phyloP scores from a whole-genome alignment of 148 eudicot genomes.

The Vaccinium darrowii region DNA sequence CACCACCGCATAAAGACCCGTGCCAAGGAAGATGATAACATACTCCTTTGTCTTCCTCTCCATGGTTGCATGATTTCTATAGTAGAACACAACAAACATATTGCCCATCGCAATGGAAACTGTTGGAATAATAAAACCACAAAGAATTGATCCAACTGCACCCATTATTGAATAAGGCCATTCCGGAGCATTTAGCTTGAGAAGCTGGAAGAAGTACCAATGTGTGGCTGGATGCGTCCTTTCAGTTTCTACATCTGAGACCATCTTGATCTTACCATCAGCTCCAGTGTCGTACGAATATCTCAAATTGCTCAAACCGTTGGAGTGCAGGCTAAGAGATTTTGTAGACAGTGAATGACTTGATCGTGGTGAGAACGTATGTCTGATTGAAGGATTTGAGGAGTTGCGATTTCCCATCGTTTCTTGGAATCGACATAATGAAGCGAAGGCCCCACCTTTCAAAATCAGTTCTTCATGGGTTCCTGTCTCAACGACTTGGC shows the following conservation, averaged over 20 bases:
- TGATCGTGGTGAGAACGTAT: constrained; percentile 64
- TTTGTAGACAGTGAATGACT: constrained; percentile 81
- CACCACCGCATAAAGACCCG: constrained; percentile 88
- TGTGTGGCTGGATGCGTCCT: constrained; percentile 74
- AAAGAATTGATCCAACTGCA: constrained; percentile 85
- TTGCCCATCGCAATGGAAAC: constrained; percentile 96
- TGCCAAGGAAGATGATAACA: constrained; percentile 88
- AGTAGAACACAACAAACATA: constrained; percentile 97
- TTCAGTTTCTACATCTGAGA: constrained; percentile 81
- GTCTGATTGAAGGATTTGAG: constrained; percentile 85
- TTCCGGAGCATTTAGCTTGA: constrained; percentile 90
- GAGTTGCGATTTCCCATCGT: constrained; percentile 85
- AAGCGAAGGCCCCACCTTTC: constrained; percentile 83
- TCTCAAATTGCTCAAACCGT: constrained; percentile 81
- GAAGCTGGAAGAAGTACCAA: constrained; percentile 67
- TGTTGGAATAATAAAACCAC: constrained; percentile 92
- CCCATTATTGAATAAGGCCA: constrained; percentile 99
- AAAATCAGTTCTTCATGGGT: constrained; percentile 89
- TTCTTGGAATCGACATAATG: constrained; percentile 86
- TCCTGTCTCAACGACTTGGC: constrained; percentile 89
- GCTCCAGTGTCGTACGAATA: constrained; percentile 84
- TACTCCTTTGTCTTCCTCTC: constrained; percentile 94
- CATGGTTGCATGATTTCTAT: constrained; percentile 64
- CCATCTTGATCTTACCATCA: constrained; percentile 91
- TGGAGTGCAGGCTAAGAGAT: constrained; percentile 88